Evolutionary conservation across 169 alveolate genomes (phyloP).

Genomic region (Plasmodium yoelii): DNA sequence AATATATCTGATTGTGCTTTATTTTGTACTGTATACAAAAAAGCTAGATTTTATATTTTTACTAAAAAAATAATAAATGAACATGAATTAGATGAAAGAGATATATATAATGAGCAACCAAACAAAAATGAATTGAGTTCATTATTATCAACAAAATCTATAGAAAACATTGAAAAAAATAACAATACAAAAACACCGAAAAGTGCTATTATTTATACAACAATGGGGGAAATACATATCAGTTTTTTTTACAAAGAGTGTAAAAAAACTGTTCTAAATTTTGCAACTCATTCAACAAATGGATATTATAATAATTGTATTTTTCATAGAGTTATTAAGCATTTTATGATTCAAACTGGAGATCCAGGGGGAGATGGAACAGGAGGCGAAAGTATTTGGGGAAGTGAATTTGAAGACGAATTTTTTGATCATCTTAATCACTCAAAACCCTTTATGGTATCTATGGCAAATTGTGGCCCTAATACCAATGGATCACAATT

Average conservation of each 20-base stretch:
- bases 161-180: constrained; percentile 33
- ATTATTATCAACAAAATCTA: constrained; percentile 40
- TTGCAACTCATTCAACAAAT: constrained; percentile 94
- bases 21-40: constrained; percentile 82
- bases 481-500: constrained; percentile 98
- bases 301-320: constrained; percentile 92
- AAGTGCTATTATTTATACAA: constrained; percentile 95
- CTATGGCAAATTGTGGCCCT: constrained; percentile 99
- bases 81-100: constrained; percentile 92
- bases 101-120: constrained; percentile 93
- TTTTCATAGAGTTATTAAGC: constrained; percentile 93
- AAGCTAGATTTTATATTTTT: constrained; percentile 91
- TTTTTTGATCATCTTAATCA: constrained; percentile 94
- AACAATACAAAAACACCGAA: constrained; percentile 84
- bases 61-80: constrained; percentile 93
- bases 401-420: constrained; percentile 96
- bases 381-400: constrained; percentile 95
- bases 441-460: constrained; percentile 94
- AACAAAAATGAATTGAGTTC: constrained; percentile 76
- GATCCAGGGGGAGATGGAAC: constrained; percentile 99
- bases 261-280: constrained; percentile 98
- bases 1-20: constrained; percentile 77
- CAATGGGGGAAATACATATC: constrained; percentile 97
- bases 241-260: constrained; percentile 93
- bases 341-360: constrained; percentile 99